Conservation (phyloP, 257 asterid species). For the Leonotis leonurus region DNA sequence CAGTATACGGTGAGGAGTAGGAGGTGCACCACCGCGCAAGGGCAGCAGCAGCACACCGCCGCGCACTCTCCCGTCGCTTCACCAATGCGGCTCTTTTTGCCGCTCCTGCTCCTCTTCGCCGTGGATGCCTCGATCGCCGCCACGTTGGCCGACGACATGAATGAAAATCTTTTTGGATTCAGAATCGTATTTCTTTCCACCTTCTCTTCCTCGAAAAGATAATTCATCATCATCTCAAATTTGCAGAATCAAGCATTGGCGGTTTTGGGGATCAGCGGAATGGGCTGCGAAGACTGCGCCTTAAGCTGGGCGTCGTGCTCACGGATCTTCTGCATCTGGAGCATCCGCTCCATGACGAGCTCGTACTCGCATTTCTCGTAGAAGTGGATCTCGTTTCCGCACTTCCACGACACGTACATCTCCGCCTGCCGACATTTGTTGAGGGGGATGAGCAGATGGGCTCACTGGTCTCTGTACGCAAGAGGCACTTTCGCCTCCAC, state of each 20-base stretch:
- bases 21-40: constrained; percentile 27
- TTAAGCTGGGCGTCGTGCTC: constrained; percentile 59
- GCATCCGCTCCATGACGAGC: constrained; percentile 97
- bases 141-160: not conserved
- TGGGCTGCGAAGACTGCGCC: constrained; percentile 30
- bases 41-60: constrained; percentile 42
- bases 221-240: constrained; percentile 10
- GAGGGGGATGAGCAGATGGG: constrained; percentile 84
- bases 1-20: constrained; percentile 23
- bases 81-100: constrained; percentile 20
- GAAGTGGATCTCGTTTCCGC: constrained; percentile 68
- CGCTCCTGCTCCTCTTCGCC: not conserved
- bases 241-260: constrained; percentile 53
- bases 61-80: constrained; percentile 40
- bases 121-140: not conserved
- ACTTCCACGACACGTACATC: constrained; percentile 89
- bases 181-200: no score
- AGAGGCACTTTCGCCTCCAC: constrained; percentile 72
- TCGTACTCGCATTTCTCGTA: constrained; percentile 94
- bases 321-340: constrained; percentile 96
- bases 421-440: constrained; percentile 89
- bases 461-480: constrained; percentile 85
- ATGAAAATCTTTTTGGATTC: not conserved
- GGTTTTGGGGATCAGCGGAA: constrained; percentile 67
- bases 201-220: constrained; percentile 37